Conservation (phyloP, 257 asterid species). For the Agastache rugosa region DNA sequence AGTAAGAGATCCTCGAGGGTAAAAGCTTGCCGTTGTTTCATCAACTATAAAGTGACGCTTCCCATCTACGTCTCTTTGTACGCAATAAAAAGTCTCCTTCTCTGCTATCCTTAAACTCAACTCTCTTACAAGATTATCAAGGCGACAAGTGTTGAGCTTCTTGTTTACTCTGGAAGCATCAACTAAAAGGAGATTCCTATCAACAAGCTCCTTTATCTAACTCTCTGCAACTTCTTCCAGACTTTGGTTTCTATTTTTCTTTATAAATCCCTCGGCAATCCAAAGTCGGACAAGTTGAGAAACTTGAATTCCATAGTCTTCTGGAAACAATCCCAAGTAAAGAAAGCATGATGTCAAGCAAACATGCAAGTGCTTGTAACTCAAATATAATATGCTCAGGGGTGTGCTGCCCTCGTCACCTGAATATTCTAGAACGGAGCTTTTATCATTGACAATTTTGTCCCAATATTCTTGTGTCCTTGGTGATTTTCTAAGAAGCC, state of each 20-base stretch:
- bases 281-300: constrained; percentile 15
- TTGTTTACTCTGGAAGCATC: neutral
- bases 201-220: neutral
- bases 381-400: constrained; percentile 1
- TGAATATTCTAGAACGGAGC: neutral
- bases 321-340: constrained; percentile 26
- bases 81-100: neutral
- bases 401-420: neutral
- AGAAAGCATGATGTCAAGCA: constrained; percentile 23
- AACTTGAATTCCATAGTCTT: constrained; percentile 1
- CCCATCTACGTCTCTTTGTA: neutral
- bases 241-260: neutral
- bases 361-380: constrained; percentile 22
- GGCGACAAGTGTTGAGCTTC: neutral
- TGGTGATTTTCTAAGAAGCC: constrained; percentile 11
- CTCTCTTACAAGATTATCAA: constrained; percentile 28
- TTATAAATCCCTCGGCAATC: constrained; percentile 21
- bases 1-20: neutral
- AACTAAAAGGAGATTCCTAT: constrained; percentile 13
- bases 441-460: neutral
- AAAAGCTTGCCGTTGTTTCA: neutral
- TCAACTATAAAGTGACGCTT: neutral
- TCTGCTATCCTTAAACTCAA: neutral
- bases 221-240: constrained; percentile 22
- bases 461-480: neutral